Evolutionary conservation across 2,329 filamentous ascomycete species (phyloP).

Genomic region (Teratosphaeria viscida): DNA sequence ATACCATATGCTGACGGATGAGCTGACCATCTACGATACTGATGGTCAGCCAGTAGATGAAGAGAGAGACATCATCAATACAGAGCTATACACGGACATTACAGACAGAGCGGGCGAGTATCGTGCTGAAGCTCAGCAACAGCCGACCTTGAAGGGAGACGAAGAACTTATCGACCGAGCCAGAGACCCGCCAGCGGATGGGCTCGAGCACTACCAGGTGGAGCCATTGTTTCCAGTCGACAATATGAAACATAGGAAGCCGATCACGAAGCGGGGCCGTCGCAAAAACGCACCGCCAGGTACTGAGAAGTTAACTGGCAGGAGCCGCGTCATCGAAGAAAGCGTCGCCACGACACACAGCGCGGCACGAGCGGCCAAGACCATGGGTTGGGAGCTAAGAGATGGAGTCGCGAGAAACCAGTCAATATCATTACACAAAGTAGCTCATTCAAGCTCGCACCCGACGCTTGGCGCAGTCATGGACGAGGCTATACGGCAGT

Average conservation of each 20-base stretch:
- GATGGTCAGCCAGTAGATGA: conserved; percentile 69
- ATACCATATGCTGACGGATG: conserved; percentile 70
- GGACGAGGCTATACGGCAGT: conserved; percentile 83
- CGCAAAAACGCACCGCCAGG: conserved; percentile 40
- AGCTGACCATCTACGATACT: conserved; percentile 81
- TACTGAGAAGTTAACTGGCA: conserved; percentile 55
- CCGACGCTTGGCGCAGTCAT: conserved; percentile 84
- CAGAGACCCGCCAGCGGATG: conserved; percentile 52
- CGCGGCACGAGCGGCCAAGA: conserved; percentile 64
- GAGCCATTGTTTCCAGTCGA: conserved; percentile 21
- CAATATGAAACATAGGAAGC: conserved; percentile 20
- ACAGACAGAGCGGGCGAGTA: conserved; percentile 84
- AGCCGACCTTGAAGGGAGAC: conserved; percentile 70
- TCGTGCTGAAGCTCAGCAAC: conserved; percentile 63
- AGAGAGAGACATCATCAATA: conserved; percentile 68
- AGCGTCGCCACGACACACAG: conserved; percentile 57
- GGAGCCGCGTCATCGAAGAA: conserved; percentile 60
- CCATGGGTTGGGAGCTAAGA: conserved; percentile 74
- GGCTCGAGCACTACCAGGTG: conserved; percentile 20
- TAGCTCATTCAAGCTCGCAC: conserved; percentile 48
- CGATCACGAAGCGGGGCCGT: conserved; percentile 20
- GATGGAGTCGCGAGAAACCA: conserved; percentile 49
- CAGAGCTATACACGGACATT: conserved; percentile 90
- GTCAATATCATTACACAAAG: conserved; percentile 51
- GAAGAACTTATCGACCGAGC: conserved; percentile 71